Conservation (phyloP, 169 alveolate genomes). For the Cryptosporidium parvum region DNA sequence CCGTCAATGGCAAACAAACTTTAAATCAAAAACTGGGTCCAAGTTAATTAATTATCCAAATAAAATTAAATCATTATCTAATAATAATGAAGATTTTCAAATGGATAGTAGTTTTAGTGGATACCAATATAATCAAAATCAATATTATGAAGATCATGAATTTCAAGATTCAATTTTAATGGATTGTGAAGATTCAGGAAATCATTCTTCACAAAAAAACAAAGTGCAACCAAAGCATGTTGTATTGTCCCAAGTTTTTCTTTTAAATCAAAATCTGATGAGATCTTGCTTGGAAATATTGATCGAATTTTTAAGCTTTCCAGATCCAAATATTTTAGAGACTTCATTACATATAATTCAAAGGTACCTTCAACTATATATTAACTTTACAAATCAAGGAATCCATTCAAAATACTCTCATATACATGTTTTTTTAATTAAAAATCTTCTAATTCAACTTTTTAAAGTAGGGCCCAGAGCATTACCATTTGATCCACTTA, state of each 20-base stretch:
- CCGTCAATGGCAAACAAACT: not conserved
- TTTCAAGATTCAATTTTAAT: not conserved
- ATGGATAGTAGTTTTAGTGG: not conserved
- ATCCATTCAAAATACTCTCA: not conserved
- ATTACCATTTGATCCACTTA: conserved; percentile 57
- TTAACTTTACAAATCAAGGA: conserved; percentile 6
- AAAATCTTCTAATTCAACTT: conserved; percentile 20
- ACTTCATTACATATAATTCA: conserved; percentile 31
- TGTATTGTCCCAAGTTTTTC: conserved; percentile 14
- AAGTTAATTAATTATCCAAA: not conserved
- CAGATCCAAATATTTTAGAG: conserved; percentile 48
- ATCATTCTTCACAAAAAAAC: not conserved
- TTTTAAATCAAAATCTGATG: conserved; percentile 17
- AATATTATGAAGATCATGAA: not conserved
- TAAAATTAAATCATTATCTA: not conserved
- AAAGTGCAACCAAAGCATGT: not conserved
- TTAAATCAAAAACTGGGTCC: not conserved
- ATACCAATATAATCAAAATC: not conserved
- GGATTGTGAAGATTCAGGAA: not conserved
- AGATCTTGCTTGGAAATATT: conserved; percentile 18
- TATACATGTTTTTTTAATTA: conserved; percentile 6
- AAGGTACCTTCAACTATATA: conserved; percentile 29
- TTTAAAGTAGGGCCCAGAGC: conserved; percentile 1
- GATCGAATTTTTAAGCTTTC: conserved; percentile 10
- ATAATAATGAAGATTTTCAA: not conserved